A percentile compares a stretch with the other conserved stretches of the same genome.
phyloP scores from a whole-genome alignment of 1,284 basidiomycete species.

The Erythrobasidium hasegawianum region DNA sequence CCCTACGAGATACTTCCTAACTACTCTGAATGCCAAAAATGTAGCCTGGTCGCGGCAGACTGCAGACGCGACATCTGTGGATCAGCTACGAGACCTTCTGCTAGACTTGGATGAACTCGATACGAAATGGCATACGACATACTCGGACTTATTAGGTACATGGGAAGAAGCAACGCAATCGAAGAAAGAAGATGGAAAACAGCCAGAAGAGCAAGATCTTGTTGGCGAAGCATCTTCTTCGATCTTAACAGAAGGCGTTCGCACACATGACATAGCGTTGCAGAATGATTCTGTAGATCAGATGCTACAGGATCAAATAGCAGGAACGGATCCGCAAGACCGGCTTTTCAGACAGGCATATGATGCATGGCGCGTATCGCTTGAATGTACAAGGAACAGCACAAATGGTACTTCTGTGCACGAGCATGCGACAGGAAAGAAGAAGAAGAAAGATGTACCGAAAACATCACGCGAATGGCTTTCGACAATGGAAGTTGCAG shows the following conservation, averaged over 20 bases:
- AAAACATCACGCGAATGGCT: neutral
- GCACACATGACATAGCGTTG: too few species aligned
- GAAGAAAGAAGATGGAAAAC: neutral
- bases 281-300: too few species aligned
- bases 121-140: neutral
- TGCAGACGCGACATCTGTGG: neutral
- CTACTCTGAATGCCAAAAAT: neutral
- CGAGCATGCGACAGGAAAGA: neutral
- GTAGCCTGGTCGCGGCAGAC: neutral
- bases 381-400: too few species aligned
- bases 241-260: neutral
- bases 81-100: neutral
- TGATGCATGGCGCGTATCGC: too few species aligned
- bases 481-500: neutral
- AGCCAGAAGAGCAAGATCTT: neutral
- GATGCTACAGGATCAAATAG: too few species aligned
- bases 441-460: neutral
- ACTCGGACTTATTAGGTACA: neutral
- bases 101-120: neutral
- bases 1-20: neutral
- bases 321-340: too few species aligned
- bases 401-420: too few species aligned
- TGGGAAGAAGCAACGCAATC: neutral
- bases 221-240: neutral
- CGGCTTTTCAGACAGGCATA: too few species aligned